These are phyloP conservation scores for Agrocybe praecox DNA, from an alignment of 768 basidiomycete species.

Conservation along the genomic window DNA sequence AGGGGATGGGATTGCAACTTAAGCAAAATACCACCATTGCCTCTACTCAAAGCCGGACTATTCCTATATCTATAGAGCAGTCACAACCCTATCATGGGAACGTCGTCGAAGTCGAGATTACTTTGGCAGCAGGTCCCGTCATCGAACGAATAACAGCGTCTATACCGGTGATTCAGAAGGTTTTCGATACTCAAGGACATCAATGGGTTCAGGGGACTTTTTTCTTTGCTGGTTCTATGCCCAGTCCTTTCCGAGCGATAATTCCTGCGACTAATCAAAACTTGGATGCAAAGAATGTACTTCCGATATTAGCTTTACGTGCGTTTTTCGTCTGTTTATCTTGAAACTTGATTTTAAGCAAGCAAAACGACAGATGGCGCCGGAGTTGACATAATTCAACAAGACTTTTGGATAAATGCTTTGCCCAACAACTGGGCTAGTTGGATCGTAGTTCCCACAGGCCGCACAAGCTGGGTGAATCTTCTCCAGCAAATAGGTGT, in stretches of 20 bases:
- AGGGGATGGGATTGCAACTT: slow-evolving; percentile 33
- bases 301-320: slow-evolving; percentile 71
- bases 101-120: slow-evolving; percentile 40
- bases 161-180: slow-evolving; percentile 49
- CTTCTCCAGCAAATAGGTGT: not conserved
- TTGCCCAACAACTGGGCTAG: slow-evolving; percentile 58
- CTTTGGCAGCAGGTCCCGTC: slow-evolving; percentile 28
- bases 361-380: slow-evolving; percentile 67
- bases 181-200: slow-evolving; percentile 28
- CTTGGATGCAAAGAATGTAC: slow-evolving; percentile 20
- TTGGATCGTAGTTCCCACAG: slow-evolving; percentile 86
- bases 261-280: slow-evolving; percentile 46
- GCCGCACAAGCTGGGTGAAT: slow-evolving; percentile 79
- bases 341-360: not conserved
- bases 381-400: slow-evolving; percentile 68
- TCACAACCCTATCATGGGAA: slow-evolving; percentile 31
- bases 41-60: slow-evolving; percentile 61
- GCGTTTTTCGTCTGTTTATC: slow-evolving; percentile 24
- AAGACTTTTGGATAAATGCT: slow-evolving; percentile 63
- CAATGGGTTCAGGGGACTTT: slow-evolving; percentile 57
- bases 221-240: slow-evolving; percentile 54
- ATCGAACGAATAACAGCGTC: slow-evolving; percentile 29
- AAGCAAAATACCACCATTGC: slow-evolving; percentile 43
- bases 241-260: slow-evolving; percentile 58
- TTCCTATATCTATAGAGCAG: slow-evolving; percentile 56